Evolutionary conservation across 352 stramenopile genomes (phyloP), one percentile per base, ranked within the genome.

Genomic region (Pilasporangium apinafurcum): DNA sequence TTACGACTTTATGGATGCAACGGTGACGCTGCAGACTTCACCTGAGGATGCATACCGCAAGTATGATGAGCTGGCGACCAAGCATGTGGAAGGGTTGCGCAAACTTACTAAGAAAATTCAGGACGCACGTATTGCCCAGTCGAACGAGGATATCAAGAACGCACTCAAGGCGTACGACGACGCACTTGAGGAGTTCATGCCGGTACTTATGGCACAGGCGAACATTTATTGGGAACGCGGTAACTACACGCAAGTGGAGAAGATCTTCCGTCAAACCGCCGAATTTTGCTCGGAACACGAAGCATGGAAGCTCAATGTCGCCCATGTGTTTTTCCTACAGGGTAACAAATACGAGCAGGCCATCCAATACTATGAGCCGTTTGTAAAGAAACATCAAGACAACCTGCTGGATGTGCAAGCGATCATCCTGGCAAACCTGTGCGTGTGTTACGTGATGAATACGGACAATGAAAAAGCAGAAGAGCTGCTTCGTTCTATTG

Each of bases 401-500:
- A 90, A 86, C 27, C 65, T 98, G 21, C 73, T 98, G 0, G 86
- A 98, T 51, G 81, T 98, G 37, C 90, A 96, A 38, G 88, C 95
- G 5, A 97, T 98, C 42, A 95, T 98, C 44, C 56, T 98, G n/a
- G 95, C 95, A 16, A 98, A 98, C 48, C 65, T 98, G 5, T 98
- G 94, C 54, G 95, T 98, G 7, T 91, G 87, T 40, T 98, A 98
- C 62, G 96, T 98, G 45, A 97, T 98, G 91, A 97, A 95, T 46
- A 97, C 85, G 22, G 87, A 98, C 65, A 98, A 98, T 49, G 93
- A 98, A 39, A 92, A 92, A 49, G 95, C 95, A 8, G 94, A 98
- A 51, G 87, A 97, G 51, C 78, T 98, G 9, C 86, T 98, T 64
- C 83, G 91, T 17, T 88, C 83, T 17, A 96, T 98, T 43, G 92